phyloP scores from a whole-genome alignment of 2,329 filamentous ascomycete species.

The Ophiostoma australiae region DNA sequence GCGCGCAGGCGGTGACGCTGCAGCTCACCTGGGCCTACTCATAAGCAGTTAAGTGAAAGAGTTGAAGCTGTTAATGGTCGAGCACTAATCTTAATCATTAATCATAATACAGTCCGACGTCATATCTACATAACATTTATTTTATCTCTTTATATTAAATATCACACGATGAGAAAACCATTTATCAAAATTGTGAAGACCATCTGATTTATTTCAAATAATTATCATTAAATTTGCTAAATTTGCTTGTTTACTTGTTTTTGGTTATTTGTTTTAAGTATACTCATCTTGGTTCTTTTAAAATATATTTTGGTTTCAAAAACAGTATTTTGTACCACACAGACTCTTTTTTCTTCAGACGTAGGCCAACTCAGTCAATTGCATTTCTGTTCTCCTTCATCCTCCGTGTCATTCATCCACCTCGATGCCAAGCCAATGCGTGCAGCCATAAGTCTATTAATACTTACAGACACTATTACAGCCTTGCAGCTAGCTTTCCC shows the following conservation, averaged over 20 bases:
- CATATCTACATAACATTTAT: not conserved
- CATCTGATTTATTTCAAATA: not conserved
- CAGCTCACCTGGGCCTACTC: slow-evolving; percentile 28
- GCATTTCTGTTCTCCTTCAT: not conserved
- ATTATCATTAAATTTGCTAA: not conserved
- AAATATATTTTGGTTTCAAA: no score
- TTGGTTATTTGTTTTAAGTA: no score
- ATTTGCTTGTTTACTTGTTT: no score
- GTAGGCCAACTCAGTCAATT: not conserved
- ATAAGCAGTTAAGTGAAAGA: not conserved
- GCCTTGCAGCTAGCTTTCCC: slow-evolving; percentile 3
- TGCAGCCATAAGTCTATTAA: no score
- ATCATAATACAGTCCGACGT: not conserved
- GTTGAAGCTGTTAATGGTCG: no score
- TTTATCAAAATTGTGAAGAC: no score
- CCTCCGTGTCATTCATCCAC: not conserved
- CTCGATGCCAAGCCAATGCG: not conserved
- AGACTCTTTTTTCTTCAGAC: no score
- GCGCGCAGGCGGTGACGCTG: slow-evolving; percentile 27
- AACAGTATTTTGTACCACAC: no score
- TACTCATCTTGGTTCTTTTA: no score
- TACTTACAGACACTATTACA: not conserved
- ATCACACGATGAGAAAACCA: not conserved
- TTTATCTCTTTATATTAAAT: not conserved
- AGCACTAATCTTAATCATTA: not conserved